Percentiles rank a stretch among this genome's conserved stretches.
phyloP scores from a whole-genome alignment of 148 eudicot genomes.

The Chenopodium formosanum region DNA sequence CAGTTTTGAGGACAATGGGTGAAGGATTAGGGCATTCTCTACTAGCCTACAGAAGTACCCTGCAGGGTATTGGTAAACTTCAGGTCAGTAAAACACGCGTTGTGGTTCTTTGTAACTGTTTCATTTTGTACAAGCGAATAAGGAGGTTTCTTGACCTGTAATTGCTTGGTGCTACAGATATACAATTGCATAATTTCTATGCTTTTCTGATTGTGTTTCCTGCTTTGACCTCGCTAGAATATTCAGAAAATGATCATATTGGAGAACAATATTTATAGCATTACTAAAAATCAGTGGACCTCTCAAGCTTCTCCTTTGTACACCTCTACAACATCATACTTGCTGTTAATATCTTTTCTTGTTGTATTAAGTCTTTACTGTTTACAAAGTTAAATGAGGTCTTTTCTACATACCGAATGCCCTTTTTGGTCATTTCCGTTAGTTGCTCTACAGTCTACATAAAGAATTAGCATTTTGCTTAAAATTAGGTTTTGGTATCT shows the following conservation, averaged over 20 bases:
- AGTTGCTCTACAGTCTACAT: too few relatives aligned
- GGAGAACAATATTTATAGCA: too few relatives aligned
- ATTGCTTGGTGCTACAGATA: background rate
- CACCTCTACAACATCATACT: background rate
- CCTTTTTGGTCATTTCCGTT: background rate
- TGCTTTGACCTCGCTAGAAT: background rate
- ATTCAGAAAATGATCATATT: too few relatives aligned
- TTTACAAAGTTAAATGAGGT: background rate
- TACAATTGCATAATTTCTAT: too few relatives aligned
- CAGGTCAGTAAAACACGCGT: constrained; percentile 50
- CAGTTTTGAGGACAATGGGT: constrained; percentile 91
- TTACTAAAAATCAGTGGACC: background rate
- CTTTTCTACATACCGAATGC: background rate
- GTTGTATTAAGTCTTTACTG: background rate
- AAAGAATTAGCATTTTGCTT: background rate
- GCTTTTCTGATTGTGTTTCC: background rate
- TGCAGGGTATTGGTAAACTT: constrained; percentile 81
- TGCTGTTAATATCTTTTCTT: background rate
- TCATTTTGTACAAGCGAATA: background rate
- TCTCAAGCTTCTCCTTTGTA: background rate
- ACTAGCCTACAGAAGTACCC: constrained; percentile 73
- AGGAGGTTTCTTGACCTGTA: background rate
- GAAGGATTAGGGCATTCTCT: constrained; percentile 81
- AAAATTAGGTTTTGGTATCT: background rate
- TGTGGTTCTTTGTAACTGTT: background rate